Percentiles rank a stretch among this genome's conserved stretches.
Evolutionary conservation across 768 basidiomycete genomes (phyloP).

Genomic region (Kondoa malvinella): DNA sequence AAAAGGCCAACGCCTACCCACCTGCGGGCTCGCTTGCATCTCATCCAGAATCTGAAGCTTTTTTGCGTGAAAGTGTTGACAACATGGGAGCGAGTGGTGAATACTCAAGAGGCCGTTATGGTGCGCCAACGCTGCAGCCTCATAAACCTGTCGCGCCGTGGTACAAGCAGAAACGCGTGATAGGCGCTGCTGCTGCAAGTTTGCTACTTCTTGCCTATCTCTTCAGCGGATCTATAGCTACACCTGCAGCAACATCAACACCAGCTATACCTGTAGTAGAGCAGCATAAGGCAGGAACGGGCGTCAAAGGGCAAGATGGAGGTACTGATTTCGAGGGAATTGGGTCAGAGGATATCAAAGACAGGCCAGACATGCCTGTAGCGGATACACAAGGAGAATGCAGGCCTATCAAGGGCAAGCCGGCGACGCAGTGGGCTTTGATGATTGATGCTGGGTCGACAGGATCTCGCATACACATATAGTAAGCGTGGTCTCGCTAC

Average conservation of each 20-base stretch:
- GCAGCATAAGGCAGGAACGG: not conserved
- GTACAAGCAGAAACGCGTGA: not conserved
- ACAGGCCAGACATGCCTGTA: not conserved
- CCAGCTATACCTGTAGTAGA: not conserved
- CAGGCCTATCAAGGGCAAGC: constrained; percentile 10
- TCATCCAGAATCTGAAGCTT: not conserved
- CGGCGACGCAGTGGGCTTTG: constrained; percentile 54
- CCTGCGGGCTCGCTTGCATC: too few relatives aligned
- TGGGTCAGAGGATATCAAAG: not conserved
- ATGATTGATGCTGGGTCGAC: constrained; percentile 99
- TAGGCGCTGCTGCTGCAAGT: not conserved
- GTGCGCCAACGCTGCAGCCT: not conserved
- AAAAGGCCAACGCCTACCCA: not conserved
- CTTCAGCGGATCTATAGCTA: not conserved
- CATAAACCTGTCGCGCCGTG: not conserved
- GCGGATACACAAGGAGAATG: constrained; percentile 2
- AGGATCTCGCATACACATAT: constrained; percentile 90
- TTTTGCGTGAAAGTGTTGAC: not conserved
- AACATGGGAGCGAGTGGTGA: not conserved
- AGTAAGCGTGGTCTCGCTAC: constrained; percentile 51
- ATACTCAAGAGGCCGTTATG: not conserved
- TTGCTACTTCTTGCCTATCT: not conserved
- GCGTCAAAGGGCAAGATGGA: not conserved
- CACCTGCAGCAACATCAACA: not conserved
- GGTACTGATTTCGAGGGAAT: not conserved